phyloP scores from a whole-genome alignment of 305 asterid species.

The Solanum hybrid region DNA sequence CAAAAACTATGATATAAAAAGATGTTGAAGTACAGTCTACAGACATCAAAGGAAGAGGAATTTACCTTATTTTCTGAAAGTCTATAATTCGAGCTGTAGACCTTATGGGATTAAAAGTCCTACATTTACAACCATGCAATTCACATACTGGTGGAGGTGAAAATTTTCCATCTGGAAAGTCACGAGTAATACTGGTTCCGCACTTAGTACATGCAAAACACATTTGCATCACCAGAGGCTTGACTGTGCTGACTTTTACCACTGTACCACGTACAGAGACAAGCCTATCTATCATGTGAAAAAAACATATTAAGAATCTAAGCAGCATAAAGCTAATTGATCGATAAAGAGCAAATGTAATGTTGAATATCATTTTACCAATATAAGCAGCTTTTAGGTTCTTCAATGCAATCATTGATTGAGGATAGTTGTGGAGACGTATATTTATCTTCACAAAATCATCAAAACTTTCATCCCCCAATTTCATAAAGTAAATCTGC shows the following conservation, averaged over 20 bases:
- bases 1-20: not conserved
- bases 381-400: slow-evolving; percentile 97
- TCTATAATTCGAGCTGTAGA: slow-evolving; percentile 69
- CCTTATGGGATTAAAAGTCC: slow-evolving; percentile 68
- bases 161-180: slow-evolving; percentile 92
- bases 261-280: slow-evolving; percentile 84
- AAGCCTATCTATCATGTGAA: slow-evolving; percentile 54
- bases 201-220: slow-evolving; percentile 75
- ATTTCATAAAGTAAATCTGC: slow-evolving; percentile 45
- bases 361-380: slow-evolving; percentile 32
- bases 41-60: not conserved
- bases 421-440: slow-evolving; percentile 73
- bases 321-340: not conserved
- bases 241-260: slow-evolving; percentile 78
- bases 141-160: slow-evolving; percentile 75
- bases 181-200: slow-evolving; percentile 53
- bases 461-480: slow-evolving; percentile 22
- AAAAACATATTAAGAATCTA: slow-evolving; percentile 5
- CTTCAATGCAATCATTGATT: slow-evolving; percentile 82
- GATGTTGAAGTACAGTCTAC: not conserved
- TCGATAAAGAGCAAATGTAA: not conserved
- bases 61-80: slow-evolving; percentile 92
- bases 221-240: slow-evolving; percentile 86
- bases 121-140: slow-evolving; percentile 82
- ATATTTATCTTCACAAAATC: slow-evolving; percentile 48